Percentiles rank a stretch among this genome's conserved stretches.
phyloP scores from a whole-genome alignment of 2,329 filamentous ascomycete species.

The Alternaria tenuissima region DNA sequence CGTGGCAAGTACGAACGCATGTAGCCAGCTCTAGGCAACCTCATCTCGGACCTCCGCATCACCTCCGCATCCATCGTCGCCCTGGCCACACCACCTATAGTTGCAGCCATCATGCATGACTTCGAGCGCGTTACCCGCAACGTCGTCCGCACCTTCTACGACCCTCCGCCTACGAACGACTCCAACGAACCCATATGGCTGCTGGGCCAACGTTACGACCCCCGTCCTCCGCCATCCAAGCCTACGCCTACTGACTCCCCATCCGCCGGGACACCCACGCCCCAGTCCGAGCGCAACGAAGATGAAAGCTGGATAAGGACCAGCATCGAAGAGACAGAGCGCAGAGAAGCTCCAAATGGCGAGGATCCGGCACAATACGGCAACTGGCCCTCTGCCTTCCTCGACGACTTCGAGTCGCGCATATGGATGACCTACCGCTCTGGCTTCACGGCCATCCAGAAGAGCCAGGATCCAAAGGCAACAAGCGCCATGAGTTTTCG shows the following conservation, averaged over 20 bases:
- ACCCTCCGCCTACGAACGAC: slow-evolving; percentile 86
- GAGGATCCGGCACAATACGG: slow-evolving; percentile 51
- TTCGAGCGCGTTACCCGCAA: slow-evolving; percentile 77
- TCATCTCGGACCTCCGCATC: slow-evolving; percentile 22
- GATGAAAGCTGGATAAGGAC: slow-evolving; percentile 69
- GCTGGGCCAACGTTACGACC: slow-evolving; percentile 69
- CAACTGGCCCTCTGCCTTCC: slow-evolving; percentile 84
- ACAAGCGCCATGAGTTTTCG: slow-evolving; percentile 77
- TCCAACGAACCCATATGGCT: slow-evolving; percentile 81
- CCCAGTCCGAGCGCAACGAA: slow-evolving; percentile 40
- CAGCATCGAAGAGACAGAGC: slow-evolving; percentile 70
- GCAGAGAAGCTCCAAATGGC: slow-evolving; percentile 64
- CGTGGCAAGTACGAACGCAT: slow-evolving; percentile 14
- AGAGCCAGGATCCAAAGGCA: slow-evolving; percentile 77
- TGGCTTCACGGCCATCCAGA: slow-evolving; percentile 82
- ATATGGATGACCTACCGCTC: slow-evolving; percentile 98
- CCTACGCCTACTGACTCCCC: slow-evolving; percentile 27
- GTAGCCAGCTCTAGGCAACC: slow-evolving; percentile 23
- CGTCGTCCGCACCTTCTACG: slow-evolving; percentile 91
- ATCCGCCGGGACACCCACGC: slow-evolving; percentile 30
- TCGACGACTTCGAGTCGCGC: slow-evolving; percentile 90
- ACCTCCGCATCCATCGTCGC: slow-evolving; percentile 24
- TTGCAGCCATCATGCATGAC: slow-evolving; percentile 65
- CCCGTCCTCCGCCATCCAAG: slow-evolving; percentile 35
- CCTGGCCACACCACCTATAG: slow-evolving; percentile 6